Base-by-base conservation (phyloP, 805 yeast genomes). In the Saccharomycodes ludwigii region DNA sequence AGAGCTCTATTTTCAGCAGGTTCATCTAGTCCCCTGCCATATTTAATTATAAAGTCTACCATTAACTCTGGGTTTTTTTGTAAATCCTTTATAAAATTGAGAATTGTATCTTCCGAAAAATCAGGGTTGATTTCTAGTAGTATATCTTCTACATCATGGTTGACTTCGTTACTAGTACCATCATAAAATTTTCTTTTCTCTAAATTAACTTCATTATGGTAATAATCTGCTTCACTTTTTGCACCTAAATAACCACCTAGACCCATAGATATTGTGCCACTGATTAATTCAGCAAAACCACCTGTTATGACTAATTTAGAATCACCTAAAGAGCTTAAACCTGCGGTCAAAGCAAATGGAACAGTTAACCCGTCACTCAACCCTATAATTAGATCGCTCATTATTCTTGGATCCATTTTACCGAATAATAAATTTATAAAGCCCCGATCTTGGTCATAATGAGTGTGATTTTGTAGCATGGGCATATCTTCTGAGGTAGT, bases 261-360 rank as follows among this genome's bases (percentile, higher is more conserved):
- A 6, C 98, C 97, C 98, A 88, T 88, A 18, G 94, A 80, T 32
- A 88, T 86, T 27, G 97, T 94, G 30, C 98, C 98, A 5, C 95
- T 81, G 3, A 88, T 93, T 43, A 88, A 71, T 62, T 88, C 98
- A 7, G 97, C 97, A 69, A 88, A 72, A 16, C 97, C 98, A 66
- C 97, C 98, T 18, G 97, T 85, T 39, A 88, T 85, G 31, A 88
- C 98, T 40, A 88, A 68, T 53, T 72, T 79, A 12, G 95, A 64
- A 54, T 83, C 81, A 32, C 98, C 98, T 32, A 88, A 67, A 1
- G 93, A 77, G 1, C 94, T 79, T 34, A 88, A 67, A 30, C 97
- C 98, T 0, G 98, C 97, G 2, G 97, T 91, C 44, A 91, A 68
- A 2, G 98, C 98, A 65, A 88, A 88, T n/a, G 98, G 98, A 24